Evolutionary conservation across 352 stramenopile genomes (phyloP), one percentile per base, ranked within the genome.

Genomic region (Globisporangium spiculum): DNA sequence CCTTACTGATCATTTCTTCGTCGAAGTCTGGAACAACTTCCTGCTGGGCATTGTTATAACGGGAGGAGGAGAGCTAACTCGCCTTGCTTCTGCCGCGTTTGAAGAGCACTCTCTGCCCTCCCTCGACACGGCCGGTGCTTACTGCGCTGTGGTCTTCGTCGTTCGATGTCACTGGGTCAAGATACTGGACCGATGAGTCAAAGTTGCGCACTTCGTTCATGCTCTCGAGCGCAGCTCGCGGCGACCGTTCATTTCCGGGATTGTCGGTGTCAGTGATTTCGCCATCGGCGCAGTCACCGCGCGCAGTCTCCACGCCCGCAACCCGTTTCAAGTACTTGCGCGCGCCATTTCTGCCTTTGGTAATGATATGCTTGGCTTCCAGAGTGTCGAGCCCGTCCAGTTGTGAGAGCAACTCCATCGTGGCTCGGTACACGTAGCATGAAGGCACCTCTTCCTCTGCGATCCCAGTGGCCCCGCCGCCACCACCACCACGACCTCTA

Each of bases 351-450:
- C 72, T 69, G 9, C 75, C 83, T 32, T 75, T 77, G 0, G 64
- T 58, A 7, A 83, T 76, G 57, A 90, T 71, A 24, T 86, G 67
- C 55, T 87, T 89, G 32, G 77, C 75, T 57, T 89, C 78, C 0
- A 86, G 59, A 4, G 78, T 68, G 59, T 90, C 80, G 4, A 90
- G 46, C 18, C 77, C 71, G 4, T 68, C 69, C 16, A 86, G 30
- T 20, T 73, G 75, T 1, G 81, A 72, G 10, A 91, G 65, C 32
- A 91, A 60, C 26, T 77, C 73, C 81, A 92, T 89, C 0, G 73
- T 73, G 12, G 78, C 76, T 27, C 72, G 75, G 56, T 80, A 92
- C 3, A 92, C 74, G 56, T 79, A 86, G 38, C 80, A 85, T 16
- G 75, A 56, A 14, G 74, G 71, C 1, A 87, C 66, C 20, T 84